Evolutionary conservation across 129 eudicot genomes (phyloP).

Genomic region (Flaveria brownii): DNA sequence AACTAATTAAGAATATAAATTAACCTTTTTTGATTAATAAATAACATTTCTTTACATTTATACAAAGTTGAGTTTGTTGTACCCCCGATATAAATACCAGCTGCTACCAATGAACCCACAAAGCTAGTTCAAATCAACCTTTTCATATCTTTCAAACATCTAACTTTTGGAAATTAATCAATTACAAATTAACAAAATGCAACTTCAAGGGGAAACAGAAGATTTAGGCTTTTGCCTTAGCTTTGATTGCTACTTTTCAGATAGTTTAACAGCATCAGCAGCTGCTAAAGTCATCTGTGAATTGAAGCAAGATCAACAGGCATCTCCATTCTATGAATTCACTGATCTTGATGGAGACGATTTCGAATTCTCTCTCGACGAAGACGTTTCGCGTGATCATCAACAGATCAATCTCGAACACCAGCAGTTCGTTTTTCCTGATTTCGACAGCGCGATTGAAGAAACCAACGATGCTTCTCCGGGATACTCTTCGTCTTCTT

Average conservation of each 20-base stretch:
- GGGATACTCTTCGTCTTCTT: slow-evolving; percentile 31
- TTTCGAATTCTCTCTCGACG: slow-evolving; percentile 43
- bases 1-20: no score
- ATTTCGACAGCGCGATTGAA: neutral
- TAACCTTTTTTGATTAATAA: no score
- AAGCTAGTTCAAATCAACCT: neutral
- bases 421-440: neutral
- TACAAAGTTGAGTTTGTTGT: no score
- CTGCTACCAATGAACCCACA: neutral
- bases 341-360: slow-evolving; percentile 30
- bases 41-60: no score
- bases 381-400: slow-evolving; percentile 21
- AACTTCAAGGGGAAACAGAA: slow-evolving; percentile 6
- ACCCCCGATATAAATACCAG: neutral
- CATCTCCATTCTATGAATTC: neutral
- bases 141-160: neutral
- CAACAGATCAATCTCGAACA: neutral
- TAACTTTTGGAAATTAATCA: neutral
- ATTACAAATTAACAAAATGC: neutral
- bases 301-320: neutral
- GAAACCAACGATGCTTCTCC: neutral
- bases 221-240: slow-evolving; percentile 35
- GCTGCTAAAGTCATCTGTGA: slow-evolving; percentile 37
- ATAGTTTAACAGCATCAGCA: slow-evolving; percentile 32
- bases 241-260: slow-evolving; percentile 45